Evolutionary conservation across 208 protist species (phyloP).

Genomic region (Trypanosomatidae sp.): DNA sequence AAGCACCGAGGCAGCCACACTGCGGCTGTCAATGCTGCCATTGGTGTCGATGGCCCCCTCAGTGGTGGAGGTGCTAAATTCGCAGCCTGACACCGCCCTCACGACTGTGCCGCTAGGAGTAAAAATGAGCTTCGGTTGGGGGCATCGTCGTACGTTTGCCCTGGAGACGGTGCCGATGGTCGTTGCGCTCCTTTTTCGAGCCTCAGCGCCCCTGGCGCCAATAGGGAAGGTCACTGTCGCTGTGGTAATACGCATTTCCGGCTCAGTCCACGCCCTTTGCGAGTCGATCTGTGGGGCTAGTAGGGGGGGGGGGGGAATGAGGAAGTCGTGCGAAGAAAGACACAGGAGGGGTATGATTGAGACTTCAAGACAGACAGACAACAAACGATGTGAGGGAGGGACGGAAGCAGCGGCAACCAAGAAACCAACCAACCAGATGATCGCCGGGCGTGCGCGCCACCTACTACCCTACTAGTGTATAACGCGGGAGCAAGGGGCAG

Average conservation of each 20-base stretch:
- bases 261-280: not conserved
- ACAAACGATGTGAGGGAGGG: not conserved
- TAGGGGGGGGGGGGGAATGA: not conserved
- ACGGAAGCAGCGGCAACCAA: not conserved
- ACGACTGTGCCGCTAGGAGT: not conserved
- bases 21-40: not conserved
- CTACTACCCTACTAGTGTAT: not conserved
- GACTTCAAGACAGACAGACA: not conserved
- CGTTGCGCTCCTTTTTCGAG: not conserved
- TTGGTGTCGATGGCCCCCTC: not conserved
- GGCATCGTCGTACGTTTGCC: not conserved
- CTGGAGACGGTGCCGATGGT: not conserved
- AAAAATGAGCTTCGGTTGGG: not conserved
- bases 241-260: not conserved
- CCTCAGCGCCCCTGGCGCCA: not conserved
- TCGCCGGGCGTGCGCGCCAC: not conserved
- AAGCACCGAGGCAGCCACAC: not conserved
- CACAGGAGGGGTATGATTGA: not conserved
- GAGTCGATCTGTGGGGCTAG: not conserved
- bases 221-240: not conserved
- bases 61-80: not conserved
- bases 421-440: not conserved
- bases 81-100: not conserved
- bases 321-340: not conserved
- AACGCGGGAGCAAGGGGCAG: not conserved